Percentiles rank a stretch among this genome's conserved stretches.
Evolutionary conservation across 352 stramenopile genomes (phyloP).

Genomic region (Pythium aphanidermatum): DNA sequence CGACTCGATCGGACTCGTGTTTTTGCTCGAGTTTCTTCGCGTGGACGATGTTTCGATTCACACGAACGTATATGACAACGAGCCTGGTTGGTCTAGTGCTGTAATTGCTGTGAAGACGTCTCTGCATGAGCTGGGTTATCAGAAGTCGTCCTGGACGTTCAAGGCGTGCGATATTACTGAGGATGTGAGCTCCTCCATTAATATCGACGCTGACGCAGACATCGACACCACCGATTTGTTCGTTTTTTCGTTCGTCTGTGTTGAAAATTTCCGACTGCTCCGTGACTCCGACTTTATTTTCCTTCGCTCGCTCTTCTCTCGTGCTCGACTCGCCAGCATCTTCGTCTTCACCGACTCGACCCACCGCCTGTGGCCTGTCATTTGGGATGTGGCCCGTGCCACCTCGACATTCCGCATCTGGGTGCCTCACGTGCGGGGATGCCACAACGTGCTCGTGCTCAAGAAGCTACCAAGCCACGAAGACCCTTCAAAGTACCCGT

Average conservation of each 20-base stretch:
- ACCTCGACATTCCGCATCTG: constrained; percentile 39
- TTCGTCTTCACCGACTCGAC: constrained; percentile 72
- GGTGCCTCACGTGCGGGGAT: constrained; percentile 47
- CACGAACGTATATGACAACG: constrained; percentile 64
- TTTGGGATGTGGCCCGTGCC: constrained; percentile 35
- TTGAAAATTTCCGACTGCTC: constrained; percentile 61
- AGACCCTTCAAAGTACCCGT: constrained; percentile 25
- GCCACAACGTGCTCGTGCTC: constrained; percentile 60
- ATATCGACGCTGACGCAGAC: constrained; percentile 24
- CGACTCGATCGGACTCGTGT: constrained; percentile 43
- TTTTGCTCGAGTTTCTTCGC: constrained; percentile 51
- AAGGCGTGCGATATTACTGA: constrained; percentile 59
- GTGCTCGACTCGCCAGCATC: constrained; percentile 27
- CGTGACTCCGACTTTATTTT: constrained; percentile 40
- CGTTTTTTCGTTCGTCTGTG: constrained; percentile 68
- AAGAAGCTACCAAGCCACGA: constrained; percentile 32
- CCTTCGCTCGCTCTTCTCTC: constrained; percentile 40
- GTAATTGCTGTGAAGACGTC: constrained; percentile 29
- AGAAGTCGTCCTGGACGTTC: constrained; percentile 30
- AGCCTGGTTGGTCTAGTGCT: constrained; percentile 45
- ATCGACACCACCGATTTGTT: constrained; percentile 34
- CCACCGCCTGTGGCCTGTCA: constrained; percentile 59
- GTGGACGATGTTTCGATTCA: constrained; percentile 37
- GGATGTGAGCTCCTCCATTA: constrained; percentile 28
- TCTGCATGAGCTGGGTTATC: constrained; percentile 19